A percentile compares a stretch with the other conserved stretches of the same genome.
Conservation (phyloP, 2,329 filamentous ascomycete genomes). For the Aspergillus cejpii region DNA sequence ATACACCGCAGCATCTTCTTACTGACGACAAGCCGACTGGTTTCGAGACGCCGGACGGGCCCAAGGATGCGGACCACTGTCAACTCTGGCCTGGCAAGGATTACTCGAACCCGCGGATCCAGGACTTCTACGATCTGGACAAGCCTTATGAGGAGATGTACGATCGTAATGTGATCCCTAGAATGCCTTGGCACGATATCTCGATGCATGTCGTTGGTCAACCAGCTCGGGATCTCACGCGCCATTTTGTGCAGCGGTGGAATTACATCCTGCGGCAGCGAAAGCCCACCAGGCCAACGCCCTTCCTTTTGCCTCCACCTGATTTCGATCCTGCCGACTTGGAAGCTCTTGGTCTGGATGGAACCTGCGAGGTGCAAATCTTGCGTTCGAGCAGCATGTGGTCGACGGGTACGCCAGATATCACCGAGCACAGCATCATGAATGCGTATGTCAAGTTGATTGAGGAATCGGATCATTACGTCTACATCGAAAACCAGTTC, state of each 20-base stretch:
- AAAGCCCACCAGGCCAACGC: constrained; percentile 86
- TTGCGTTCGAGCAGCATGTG: constrained; percentile 82
- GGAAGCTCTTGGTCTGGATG: constrained; percentile 77
- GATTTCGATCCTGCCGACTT: constrained; percentile 84
- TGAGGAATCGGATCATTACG: constrained; percentile 88
- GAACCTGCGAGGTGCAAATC: constrained; percentile 95
- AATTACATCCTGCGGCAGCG: constrained; percentile 91
- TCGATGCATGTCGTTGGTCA: constrained; percentile 97
- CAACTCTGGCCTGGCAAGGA: constrained; percentile 97
- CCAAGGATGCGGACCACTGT: constrained; percentile 84
- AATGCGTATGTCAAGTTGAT: constrained; percentile 93
- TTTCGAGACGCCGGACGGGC: constrained; percentile 69
- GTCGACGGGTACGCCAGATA: constrained; percentile 78
- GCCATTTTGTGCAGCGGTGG: constrained; percentile 97
- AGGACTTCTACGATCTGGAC: constrained; percentile 88
- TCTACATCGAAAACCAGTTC: constrained; percentile 99
- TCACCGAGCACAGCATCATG: constrained; percentile 90
- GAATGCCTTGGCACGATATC: constrained; percentile 99
- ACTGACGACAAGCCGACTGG: constrained; percentile 92
- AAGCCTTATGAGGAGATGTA: constrained; percentile 99
- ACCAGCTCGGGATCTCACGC: constrained; percentile 84
- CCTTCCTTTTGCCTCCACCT: constrained; percentile 85
- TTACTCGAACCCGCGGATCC: constrained; percentile 91
- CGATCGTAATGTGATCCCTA: constrained; percentile 74
- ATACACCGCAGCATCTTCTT: constrained; percentile 85